Percentiles rank a stretch among this genome's conserved stretches.
Evolutionary conservation across 257 asterid species (phyloP).

Genomic region (Schizonepeta tenuifolia): DNA sequence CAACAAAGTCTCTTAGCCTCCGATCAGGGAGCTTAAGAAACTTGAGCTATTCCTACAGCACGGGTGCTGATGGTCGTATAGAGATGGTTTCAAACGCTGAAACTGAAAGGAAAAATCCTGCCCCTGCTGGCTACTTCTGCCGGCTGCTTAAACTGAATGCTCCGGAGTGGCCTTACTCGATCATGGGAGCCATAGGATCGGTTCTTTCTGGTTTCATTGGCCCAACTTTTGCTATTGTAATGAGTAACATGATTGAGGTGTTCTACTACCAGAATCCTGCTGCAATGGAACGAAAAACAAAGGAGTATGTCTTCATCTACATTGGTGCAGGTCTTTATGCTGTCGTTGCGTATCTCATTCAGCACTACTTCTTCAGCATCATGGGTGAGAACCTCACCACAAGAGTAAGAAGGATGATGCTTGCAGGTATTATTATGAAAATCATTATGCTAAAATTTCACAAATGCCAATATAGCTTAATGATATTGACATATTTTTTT

Average conservation of each 20-base stretch:
- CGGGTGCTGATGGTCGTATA: slow-evolving; percentile 95
- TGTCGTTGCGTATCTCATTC: slow-evolving; percentile 85
- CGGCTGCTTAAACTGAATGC: slow-evolving; percentile 85
- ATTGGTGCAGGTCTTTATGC: slow-evolving; percentile 95
- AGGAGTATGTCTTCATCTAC: slow-evolving; percentile 85
- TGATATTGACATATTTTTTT: neutral
- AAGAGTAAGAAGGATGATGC: slow-evolving; percentile 97
- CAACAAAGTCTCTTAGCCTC: slow-evolving; percentile 93
- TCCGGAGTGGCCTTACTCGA: slow-evolving; percentile 98
- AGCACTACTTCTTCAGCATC: slow-evolving; percentile 96
- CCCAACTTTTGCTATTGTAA: slow-evolving; percentile 90
- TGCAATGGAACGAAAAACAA: slow-evolving; percentile 82
- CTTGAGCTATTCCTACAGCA: slow-evolving; percentile 91
- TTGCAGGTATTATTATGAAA: slow-evolving; percentile 62
- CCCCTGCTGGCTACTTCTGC: slow-evolving; percentile 85
- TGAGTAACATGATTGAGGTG: slow-evolving; percentile 97
- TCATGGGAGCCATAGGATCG: slow-evolving; percentile 96
- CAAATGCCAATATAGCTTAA: neutral
- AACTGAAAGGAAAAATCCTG: slow-evolving; percentile 81
- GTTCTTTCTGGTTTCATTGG: slow-evolving; percentile 91
- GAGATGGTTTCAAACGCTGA: slow-evolving; percentile 98
- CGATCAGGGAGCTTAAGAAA: slow-evolving; percentile 95
- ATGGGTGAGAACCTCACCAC: slow-evolving; percentile 98
- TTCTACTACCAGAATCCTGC: slow-evolving; percentile 78
- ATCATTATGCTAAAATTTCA: neutral